These are phyloP conservation scores for Penicillium sp. DNA, from an alignment of 2,329 filamentous ascomycete genomes.

Conservation along the genomic window DNA sequence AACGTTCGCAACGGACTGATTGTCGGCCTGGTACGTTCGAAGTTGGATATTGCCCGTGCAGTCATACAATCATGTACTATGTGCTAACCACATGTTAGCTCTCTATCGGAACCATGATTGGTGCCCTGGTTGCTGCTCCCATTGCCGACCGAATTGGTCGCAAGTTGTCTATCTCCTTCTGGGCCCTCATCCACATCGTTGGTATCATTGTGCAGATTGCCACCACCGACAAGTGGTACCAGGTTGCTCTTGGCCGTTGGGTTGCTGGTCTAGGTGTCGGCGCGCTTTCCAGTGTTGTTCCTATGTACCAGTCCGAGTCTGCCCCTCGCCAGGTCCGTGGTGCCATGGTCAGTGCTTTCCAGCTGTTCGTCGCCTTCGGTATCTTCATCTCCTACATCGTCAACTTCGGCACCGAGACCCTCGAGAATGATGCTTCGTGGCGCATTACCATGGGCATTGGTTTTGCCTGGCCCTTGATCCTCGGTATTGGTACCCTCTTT, in stretches of 20 bases:
- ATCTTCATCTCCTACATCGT: constrained; percentile 49
- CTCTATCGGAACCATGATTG: constrained; percentile 45
- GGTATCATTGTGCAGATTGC: constrained; percentile 49
- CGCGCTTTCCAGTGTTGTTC: constrained; percentile 46
- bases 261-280: constrained; percentile 49
- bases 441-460: constrained; percentile 55
- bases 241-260: constrained; percentile 46
- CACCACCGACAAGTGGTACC: constrained; percentile 41
- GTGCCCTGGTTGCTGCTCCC: constrained; percentile 43
- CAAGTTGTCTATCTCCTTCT: constrained; percentile 45
- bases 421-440: constrained; percentile 46
- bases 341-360: constrained; percentile 49
- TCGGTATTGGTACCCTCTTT: constrained; percentile 54
- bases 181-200: constrained; percentile 45
- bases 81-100: constrained; percentile 31
- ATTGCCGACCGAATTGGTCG: constrained; percentile 46
- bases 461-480: constrained; percentile 55
- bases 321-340: constrained; percentile 47
- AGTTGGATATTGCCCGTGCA: not conserved
- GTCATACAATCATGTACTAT: constrained; percentile 1
- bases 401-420: constrained; percentile 46
- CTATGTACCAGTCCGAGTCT: constrained; percentile 49
- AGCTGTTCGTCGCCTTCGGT: constrained; percentile 50
- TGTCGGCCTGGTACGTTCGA: constrained; percentile 41
- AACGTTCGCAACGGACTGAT: constrained; percentile 46